Percentiles rank a stretch among this genome's conserved stretches.
Evolutionary conservation across 2,329 filamentous ascomycete genomes (phyloP).

Genomic region (Aspergillus sp.): DNA sequence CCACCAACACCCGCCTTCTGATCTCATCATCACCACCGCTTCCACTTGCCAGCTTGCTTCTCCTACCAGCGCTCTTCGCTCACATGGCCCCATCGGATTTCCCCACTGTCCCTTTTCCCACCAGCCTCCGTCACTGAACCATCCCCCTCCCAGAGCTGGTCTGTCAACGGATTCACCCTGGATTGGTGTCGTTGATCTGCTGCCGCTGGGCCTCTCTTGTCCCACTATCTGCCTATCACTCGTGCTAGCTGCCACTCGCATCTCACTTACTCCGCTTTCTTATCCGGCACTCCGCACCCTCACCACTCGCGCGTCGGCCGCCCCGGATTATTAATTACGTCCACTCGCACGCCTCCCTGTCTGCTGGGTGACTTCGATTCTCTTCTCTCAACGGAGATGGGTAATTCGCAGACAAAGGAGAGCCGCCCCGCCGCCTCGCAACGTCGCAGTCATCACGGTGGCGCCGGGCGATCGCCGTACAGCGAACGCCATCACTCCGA

Average conservation of each 20-base stretch:
- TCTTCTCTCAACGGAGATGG: slow-evolving; percentile 32
- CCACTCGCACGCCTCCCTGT: not conserved
- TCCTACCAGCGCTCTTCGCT: slow-evolving; percentile 12
- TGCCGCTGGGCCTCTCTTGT: not conserved
- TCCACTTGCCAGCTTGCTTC: slow-evolving; percentile 12
- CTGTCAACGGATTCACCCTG: not conserved
- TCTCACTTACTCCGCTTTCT: slow-evolving; percentile 16
- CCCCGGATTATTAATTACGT: not conserved
- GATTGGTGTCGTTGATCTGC: not conserved
- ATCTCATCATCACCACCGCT: slow-evolving; percentile 26
- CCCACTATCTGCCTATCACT: slow-evolving; percentile 10
- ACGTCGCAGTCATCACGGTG: slow-evolving; percentile 28
- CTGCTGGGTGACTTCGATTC: slow-evolving; percentile 4
- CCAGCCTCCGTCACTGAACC: not conserved
- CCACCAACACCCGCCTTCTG: slow-evolving; percentile 10
- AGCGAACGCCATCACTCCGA: slow-evolving; percentile 31
- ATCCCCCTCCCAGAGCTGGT: not conserved
- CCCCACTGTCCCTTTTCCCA: slow-evolving; percentile 11
- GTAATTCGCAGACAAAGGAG: slow-evolving; percentile 48
- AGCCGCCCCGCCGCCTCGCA: slow-evolving; percentile 33
- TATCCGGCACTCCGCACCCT: slow-evolving; percentile 17
- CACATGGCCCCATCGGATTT: slow-evolving; percentile 28
- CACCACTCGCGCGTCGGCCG: slow-evolving; percentile 1
- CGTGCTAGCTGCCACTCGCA: not conserved
- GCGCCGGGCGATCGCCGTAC: slow-evolving; percentile 30